Evolutionary conservation across 208 protist species (phyloP).

Genomic region (Trypanosoma cruzi): DNA sequence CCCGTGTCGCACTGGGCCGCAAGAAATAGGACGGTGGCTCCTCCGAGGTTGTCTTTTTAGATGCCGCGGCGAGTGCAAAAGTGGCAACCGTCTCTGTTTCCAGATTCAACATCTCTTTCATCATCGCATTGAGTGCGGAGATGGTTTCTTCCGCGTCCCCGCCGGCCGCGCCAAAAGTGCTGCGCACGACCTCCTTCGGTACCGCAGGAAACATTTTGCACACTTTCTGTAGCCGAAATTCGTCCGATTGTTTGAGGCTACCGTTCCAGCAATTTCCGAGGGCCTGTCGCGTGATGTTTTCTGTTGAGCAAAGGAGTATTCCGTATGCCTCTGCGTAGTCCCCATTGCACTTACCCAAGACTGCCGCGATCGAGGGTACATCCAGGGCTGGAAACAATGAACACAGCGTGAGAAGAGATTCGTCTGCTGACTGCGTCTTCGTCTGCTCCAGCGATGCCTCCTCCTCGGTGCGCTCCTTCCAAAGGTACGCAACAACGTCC

Average conservation of each 20-base stretch:
- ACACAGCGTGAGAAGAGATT: slow-evolving; percentile 67
- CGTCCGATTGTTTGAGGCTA: slow-evolving; percentile 40
- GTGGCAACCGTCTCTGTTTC: not conserved
- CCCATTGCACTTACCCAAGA: slow-evolving; percentile 36
- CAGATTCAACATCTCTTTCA: slow-evolving; percentile 36
- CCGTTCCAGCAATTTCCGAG: slow-evolving; percentile 42
- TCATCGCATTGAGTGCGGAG: slow-evolving; percentile 55
- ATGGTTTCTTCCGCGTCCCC: slow-evolving; percentile 37
- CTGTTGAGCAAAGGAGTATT: slow-evolving; percentile 55
- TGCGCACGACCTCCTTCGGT: slow-evolving; percentile 49
- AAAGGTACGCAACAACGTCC: slow-evolving; percentile 42
- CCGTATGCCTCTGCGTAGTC: slow-evolving; percentile 68
- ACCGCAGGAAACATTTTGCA: slow-evolving; percentile 56
- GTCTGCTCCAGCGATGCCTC: slow-evolving; percentile 30
- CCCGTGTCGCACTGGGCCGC: slow-evolving; percentile 18
- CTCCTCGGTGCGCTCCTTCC: slow-evolving; percentile 49
- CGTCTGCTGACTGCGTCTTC: slow-evolving; percentile 29
- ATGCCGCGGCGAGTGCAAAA: not conserved
- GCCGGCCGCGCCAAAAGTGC: slow-evolving; percentile 40
- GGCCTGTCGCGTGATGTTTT: slow-evolving; percentile 39
- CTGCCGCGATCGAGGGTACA: slow-evolving; percentile 46
- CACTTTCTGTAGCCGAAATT: slow-evolving; percentile 49
- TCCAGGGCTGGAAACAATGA: slow-evolving; percentile 67
- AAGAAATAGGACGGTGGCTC: not conserved
- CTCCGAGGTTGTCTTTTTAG: not conserved